Conservation (phyloP, 176 grass and related monocot species). For the Carex littledalei region DNA sequence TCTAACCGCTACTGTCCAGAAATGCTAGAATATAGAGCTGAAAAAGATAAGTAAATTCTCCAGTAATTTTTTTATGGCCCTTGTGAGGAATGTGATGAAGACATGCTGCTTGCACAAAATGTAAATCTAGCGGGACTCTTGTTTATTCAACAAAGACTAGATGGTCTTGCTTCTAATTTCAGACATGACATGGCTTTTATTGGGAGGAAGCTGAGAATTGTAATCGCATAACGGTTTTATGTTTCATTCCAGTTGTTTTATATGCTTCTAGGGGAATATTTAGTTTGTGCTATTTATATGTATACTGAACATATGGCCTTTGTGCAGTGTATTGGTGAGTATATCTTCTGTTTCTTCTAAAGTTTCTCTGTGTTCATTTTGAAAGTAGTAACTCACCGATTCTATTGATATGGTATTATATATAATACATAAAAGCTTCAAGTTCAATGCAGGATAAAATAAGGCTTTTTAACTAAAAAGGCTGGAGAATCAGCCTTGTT, state of each 20-base stretch:
- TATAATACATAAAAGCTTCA: no score
- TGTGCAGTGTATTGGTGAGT: neutral
- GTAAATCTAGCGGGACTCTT: neutral
- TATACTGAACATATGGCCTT: neutral
- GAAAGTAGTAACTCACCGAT: no score
- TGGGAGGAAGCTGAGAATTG: neutral
- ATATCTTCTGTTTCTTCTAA: neutral
- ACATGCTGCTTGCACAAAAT: neutral
- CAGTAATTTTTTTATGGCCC: neutral
- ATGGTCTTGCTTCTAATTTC: neutral
- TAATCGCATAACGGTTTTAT: no score
- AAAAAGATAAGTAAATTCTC: constrained; percentile 3
- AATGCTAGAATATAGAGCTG: constrained; percentile 54
- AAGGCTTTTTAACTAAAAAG: no score
- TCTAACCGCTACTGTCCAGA: constrained; percentile 47
- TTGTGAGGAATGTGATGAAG: neutral
- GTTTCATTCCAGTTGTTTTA: neutral
- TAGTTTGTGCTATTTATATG: neutral
- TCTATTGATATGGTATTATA: no score
- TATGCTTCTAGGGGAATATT: neutral
- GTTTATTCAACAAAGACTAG: neutral
- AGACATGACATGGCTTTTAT: neutral
- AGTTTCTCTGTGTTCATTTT: neutral
- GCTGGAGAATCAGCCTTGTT: no score
- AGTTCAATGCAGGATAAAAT: no score